phyloP scores from a whole-genome alignment of 75 land plant genomes.

The Chamaecyparis obtusa region DNA sequence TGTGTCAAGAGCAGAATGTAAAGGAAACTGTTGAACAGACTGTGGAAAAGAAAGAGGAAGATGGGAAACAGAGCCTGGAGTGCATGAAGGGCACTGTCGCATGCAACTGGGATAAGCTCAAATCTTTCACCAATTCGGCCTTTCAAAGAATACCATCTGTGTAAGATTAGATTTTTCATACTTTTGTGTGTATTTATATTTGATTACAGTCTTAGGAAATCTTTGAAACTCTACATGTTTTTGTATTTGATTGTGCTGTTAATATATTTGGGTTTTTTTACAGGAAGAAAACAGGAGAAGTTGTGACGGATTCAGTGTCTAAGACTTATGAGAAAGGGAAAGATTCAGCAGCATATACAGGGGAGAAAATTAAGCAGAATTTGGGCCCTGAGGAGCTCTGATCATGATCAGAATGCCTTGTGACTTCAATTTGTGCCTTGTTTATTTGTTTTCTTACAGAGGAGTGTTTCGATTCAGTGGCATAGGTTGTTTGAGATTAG shows the following conservation, averaged over 20 bases:
- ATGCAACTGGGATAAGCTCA: neutral
- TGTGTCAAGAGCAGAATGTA: neutral
- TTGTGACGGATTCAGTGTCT: neutral
- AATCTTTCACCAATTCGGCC: neutral
- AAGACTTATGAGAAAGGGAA: neutral
- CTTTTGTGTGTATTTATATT: no score
- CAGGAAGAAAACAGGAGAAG: neutral
- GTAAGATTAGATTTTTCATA: neutral
- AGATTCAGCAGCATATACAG: neutral
- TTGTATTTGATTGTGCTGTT: no score
- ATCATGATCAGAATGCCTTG: neutral
- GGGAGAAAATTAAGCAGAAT: neutral
- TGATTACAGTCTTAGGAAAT: no score
- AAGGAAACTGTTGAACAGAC: neutral
- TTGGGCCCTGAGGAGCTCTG: neutral
- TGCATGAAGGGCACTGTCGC: neutral
- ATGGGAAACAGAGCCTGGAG: neutral
- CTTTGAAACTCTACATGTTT: no score
- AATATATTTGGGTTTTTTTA: neutral
- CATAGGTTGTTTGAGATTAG: neutral
- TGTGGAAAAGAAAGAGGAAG: neutral
- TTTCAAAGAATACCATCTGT: neutral
- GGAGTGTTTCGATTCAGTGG: neutral
- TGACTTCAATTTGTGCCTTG: neutral
- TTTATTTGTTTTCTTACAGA: neutral